Percentiles rank a stretch among this genome's conserved stretches.
These are phyloP conservation scores for Boletus austroedulis DNA, from an alignment of 1,284 basidiomycete species.

Conservation along the genomic window DNA sequence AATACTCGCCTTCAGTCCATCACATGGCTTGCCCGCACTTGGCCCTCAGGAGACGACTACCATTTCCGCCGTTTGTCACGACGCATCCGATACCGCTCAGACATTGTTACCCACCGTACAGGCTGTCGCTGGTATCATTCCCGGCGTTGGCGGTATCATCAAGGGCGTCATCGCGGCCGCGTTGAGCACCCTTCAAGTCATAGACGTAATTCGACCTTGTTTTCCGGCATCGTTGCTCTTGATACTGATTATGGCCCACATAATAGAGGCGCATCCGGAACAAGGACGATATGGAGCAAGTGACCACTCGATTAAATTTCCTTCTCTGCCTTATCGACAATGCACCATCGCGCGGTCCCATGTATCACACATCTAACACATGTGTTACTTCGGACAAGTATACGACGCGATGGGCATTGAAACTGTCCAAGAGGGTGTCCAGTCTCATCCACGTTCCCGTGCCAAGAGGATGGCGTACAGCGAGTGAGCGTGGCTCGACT, in stretches of 20 bases:
- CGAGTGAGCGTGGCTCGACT: slow-evolving; percentile 22
- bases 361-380: slow-evolving; percentile 1
- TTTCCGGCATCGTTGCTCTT: too few relatives aligned
- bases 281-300: neutral
- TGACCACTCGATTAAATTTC: neutral
- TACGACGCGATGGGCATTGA: neutral
- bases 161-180: neutral
- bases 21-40: neutral
- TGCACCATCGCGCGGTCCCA: neutral
- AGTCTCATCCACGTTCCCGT: slow-evolving; percentile 10
- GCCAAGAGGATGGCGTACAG: slow-evolving; percentile 4
- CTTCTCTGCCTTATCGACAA: neutral
- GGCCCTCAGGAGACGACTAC: neutral
- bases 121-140: neutral
- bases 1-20: neutral
- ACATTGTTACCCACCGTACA: slow-evolving; percentile 1
- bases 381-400: slow-evolving; percentile 5
- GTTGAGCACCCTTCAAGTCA: neutral
- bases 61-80: neutral
- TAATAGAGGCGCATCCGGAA: neutral
- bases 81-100: slow-evolving; percentile 1
- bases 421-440: slow-evolving; percentile 1
- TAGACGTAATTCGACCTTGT: neutral
- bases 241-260: neutral
- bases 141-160: neutral